These are phyloP conservation scores for Jacaranda copaia DNA, from an alignment of 257 asterid species.

Conservation along the genomic window DNA sequence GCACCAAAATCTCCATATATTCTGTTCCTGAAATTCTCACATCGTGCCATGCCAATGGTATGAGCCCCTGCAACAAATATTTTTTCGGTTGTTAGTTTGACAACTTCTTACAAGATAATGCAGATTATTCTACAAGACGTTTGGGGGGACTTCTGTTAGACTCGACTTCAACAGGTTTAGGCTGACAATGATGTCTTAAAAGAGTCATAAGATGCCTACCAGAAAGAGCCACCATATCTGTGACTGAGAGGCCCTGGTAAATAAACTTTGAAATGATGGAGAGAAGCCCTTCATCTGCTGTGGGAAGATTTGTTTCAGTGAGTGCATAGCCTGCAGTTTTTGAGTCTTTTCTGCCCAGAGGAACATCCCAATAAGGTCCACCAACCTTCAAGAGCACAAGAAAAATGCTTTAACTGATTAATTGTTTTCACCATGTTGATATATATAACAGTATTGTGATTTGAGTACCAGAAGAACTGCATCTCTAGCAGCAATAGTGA, in stretches of 20 bases:
- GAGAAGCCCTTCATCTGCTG: conserved; percentile 74
- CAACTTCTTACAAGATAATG: too few species aligned
- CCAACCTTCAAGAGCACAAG: conserved; percentile 65
- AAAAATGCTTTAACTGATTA: background rate
- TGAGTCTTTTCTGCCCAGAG: conserved; percentile 85
- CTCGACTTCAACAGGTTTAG: too few species aligned
- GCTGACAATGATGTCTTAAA: background rate
- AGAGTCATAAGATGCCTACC: conserved; percentile 45
- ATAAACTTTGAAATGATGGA: conserved; percentile 84
- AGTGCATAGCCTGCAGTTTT: conserved; percentile 75
- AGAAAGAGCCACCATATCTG: conserved; percentile 94
- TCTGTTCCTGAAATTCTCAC: conserved; percentile 77
- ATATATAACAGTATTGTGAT: background rate
- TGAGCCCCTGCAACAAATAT: conserved; percentile 70
- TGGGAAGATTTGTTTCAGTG: conserved; percentile 67
- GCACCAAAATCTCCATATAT: conserved; percentile 68
- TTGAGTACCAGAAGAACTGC: conserved; percentile 71
- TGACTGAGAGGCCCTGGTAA: conserved; percentile 78
- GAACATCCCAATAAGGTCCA: conserved; percentile 95
- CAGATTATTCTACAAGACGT: too few species aligned
- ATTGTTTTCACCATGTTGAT: background rate
- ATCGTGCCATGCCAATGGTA: conserved; percentile 92
- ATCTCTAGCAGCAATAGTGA: conserved; percentile 92
- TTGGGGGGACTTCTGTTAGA: too few species aligned
- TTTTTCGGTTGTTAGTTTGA: too few species aligned